Percentiles rank a stretch among this genome's conserved stretches.
These are phyloP conservation scores for Penicillium brevicompactum DNA, from an alignment of 2,329 filamentous ascomycete genomes.

Conservation along the genomic window DNA sequence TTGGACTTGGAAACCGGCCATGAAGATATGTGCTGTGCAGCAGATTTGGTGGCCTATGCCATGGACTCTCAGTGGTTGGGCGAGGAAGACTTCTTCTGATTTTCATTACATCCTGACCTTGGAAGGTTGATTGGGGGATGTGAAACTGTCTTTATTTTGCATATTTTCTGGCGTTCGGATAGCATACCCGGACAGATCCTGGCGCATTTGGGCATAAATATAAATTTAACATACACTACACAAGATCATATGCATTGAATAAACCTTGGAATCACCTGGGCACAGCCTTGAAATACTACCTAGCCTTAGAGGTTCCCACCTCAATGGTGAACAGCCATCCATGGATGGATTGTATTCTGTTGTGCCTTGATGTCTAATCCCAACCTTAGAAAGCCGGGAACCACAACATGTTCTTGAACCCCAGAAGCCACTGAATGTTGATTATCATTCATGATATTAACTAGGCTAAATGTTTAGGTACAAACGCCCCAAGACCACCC, in stretches of 20 bases:
- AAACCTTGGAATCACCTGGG: not conserved
- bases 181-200: not conserved
- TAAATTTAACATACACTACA: not conserved
- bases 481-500: not conserved
- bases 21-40: slow-evolving; percentile 46
- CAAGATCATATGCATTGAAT: not conserved
- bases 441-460: too few species aligned
- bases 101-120: not conserved
- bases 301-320: too few species aligned
- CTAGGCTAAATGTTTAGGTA: not conserved
- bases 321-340: too few species aligned
- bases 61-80: slow-evolving; percentile 46
- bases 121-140: not conserved
- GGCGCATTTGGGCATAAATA: not conserved
- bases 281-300: too few species aligned
- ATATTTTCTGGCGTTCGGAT: not conserved
- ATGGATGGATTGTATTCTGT: too few species aligned
- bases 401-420: too few species aligned
- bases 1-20: slow-evolving; percentile 42
- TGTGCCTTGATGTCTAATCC: too few species aligned
- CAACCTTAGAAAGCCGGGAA: too few species aligned
- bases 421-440: too few species aligned
- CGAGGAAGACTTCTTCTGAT: slow-evolving; percentile 42
- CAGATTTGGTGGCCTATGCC: slow-evolving; percentile 46
- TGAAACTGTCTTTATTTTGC: not conserved